A percentile compares a stretch with the other conserved stretches of the same genome.
These are phyloP conservation scores for Nelumbo lutea DNA, from an alignment of 164 flowering plant species.

Conservation along the genomic window DNA sequence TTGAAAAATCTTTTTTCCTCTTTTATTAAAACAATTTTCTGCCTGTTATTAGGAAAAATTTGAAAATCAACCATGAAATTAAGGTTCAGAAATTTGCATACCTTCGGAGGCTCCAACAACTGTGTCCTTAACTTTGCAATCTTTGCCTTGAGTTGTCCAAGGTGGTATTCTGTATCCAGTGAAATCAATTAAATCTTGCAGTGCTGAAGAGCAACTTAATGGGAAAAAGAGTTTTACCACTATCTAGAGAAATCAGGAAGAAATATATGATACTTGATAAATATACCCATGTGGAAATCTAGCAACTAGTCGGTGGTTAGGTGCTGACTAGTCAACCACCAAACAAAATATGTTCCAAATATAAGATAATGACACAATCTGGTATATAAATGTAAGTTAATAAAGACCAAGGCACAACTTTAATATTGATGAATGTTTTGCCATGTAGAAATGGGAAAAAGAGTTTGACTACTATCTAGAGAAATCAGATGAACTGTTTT, in stretches of 20 bases:
- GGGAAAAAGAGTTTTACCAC: background rate
- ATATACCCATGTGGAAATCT: conserved; percentile 5
- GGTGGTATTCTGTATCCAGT: conserved; percentile 78
- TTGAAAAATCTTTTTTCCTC: too few species aligned
- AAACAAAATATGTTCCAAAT: too few species aligned
- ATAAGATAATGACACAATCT: too few species aligned
- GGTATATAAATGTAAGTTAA: too few species aligned
- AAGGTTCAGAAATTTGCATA: conserved; percentile 19
- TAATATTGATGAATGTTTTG: too few species aligned
- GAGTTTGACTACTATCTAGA: too few species aligned
- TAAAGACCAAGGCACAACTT: too few species aligned
- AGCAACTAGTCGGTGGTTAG: too few species aligned
- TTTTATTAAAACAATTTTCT: too few species aligned
- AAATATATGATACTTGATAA: background rate
- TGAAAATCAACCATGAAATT: background rate
- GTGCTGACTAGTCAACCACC: too few species aligned
- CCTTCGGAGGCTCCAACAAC: conserved; percentile 96
- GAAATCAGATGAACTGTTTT: background rate
- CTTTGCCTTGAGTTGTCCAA: conserved; percentile 99
- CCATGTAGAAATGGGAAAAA: background rate
- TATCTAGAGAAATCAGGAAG: background rate
- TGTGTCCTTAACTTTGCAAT: conserved; percentile 97
- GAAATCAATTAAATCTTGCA: background rate
- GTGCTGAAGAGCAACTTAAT: background rate
- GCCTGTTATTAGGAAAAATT: too few species aligned